phyloP scores from a whole-genome alignment of 225 moss, liverwort and hornwort genomes.

The Climacium dendroides region DNA sequence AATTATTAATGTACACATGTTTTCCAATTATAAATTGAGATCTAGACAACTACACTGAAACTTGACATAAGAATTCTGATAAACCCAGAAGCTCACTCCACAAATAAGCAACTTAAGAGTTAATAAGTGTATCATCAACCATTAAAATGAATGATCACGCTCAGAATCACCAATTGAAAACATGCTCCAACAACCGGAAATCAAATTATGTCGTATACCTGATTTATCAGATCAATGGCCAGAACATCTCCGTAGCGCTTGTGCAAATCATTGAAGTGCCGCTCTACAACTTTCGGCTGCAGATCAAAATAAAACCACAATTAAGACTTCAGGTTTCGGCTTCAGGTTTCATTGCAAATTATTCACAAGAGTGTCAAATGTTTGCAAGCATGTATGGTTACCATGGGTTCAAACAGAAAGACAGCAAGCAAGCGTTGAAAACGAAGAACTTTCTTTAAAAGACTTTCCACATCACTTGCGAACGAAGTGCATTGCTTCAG shows the following conservation, averaged over 20 bases:
- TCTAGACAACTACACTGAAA: background rate
- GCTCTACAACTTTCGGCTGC: conserved; percentile 64
- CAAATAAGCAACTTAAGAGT: background rate
- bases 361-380: background rate
- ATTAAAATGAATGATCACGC: background rate
- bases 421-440: background rate
- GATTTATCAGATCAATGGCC: conserved; percentile 84
- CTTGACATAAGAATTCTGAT: background rate
- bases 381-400: background rate
- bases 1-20: background rate
- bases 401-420: background rate
- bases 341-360: background rate
- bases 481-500: background rate
- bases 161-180: background rate
- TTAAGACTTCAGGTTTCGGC: background rate
- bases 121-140: background rate
- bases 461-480: background rate
- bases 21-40: background rate
- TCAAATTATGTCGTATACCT: conserved; percentile 26
- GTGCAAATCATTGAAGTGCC: conserved; percentile 72
- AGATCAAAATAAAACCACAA: background rate
- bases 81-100: background rate
- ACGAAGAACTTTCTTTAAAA: background rate
- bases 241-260: conserved; percentile 80
- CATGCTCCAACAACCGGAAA: background rate